Evolutionary conservation across 2,329 filamentous ascomycete species (phyloP).

Genomic region (Trichoderma guizhouense): DNA sequence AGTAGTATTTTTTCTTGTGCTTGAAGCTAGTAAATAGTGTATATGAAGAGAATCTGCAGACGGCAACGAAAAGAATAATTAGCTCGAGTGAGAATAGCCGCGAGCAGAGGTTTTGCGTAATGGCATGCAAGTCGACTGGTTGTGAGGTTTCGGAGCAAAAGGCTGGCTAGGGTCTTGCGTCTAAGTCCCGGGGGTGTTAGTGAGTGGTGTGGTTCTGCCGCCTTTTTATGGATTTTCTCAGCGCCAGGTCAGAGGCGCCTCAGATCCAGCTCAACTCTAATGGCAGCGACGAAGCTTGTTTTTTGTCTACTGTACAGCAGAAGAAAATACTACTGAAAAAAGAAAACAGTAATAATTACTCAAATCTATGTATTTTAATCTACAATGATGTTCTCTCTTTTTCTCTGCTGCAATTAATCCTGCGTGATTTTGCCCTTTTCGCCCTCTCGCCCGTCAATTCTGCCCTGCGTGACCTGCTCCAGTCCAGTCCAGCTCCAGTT

Average conservation of each 20-base stretch:
- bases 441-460: background rate
- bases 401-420: background rate
- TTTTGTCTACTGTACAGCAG: background rate
- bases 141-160: conserved; percentile 10
- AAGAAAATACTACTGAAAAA: background rate
- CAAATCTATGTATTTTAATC: background rate
- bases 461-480: conserved; percentile 1
- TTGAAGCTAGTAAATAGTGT: background rate
- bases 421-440: background rate
- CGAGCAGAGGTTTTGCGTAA: background rate
- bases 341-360: background rate
- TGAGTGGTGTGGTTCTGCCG: conserved; percentile 17
- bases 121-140: background rate
- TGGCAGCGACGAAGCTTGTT: background rate
- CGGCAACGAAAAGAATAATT: background rate
- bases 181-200: conserved; percentile 5
- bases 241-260: background rate
- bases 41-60: background rate
- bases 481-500: background rate
- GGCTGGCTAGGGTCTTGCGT: conserved; percentile 17
- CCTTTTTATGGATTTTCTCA: conserved; percentile 1
- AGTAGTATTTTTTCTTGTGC: background rate
- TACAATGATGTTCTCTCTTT: background rate
- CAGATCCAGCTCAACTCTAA: background rate
- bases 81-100: background rate